These are phyloP conservation scores for Leccinum boreale DNA, from an alignment of 768 basidiomycete genomes.

Conservation along the genomic window DNA sequence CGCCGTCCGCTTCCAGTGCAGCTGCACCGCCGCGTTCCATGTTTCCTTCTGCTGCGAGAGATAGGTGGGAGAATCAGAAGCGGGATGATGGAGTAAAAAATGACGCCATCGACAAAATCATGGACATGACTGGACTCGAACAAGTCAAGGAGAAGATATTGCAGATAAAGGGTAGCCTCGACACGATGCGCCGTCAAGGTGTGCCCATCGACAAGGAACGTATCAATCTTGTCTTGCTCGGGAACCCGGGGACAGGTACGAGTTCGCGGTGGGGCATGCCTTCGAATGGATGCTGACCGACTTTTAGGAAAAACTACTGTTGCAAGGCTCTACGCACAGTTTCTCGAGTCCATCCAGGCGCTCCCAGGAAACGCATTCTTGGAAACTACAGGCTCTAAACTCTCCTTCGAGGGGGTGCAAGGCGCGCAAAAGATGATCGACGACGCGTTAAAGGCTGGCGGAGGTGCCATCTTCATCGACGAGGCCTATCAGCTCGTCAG, in stretches of 20 bases:
- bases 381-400: conserved; percentile 61
- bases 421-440: conserved; percentile 54
- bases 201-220: conserved; percentile 51
- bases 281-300: not conserved
- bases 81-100: conserved; percentile 49
- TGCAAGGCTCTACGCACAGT: conserved; percentile 62
- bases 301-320: conserved; percentile 65
- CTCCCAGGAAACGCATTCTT: conserved; percentile 53
- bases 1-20: conserved; percentile 3
- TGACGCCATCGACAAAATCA: conserved; percentile 57
- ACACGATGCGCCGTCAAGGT: conserved; percentile 50
- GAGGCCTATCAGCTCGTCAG: conserved; percentile 69
- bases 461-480: conserved; percentile 68
- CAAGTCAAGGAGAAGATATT: conserved; percentile 60
- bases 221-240: conserved; percentile 59
- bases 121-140: conserved; percentile 70
- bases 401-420: conserved; percentile 56
- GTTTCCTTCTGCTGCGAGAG: conserved; percentile 36
- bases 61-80: conserved; percentile 60
- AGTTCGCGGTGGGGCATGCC: not conserved
- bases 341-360: conserved; percentile 53
- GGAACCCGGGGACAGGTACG: conserved; percentile 74
- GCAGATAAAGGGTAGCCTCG: conserved; percentile 57
- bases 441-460: conserved; percentile 48
- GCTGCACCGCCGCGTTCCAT: conserved; percentile 7